Base-by-base conservation (phyloP, 108 stramenopile species). In the Conticribra weissflogii region DNA sequence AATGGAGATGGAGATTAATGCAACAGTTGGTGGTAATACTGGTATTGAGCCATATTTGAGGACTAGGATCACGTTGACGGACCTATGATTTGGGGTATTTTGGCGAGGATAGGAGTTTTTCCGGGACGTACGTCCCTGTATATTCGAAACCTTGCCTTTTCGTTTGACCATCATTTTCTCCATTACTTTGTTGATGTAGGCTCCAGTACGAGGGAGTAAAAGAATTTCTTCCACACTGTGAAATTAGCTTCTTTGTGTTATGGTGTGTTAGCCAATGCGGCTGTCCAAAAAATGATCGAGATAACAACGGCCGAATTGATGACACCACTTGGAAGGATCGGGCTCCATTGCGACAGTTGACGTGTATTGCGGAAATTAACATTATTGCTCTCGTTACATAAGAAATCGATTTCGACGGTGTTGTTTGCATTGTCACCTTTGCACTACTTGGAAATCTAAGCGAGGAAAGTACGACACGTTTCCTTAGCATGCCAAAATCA, bases 41-140 rank as follows among this genome's bases (percentile, higher is more conserved):
- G n/a, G n/a, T n/a, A n/a, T n/a, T n/a, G n/a, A n/a, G n/a, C n/a
- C n/a, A n/a, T n/a, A n/a, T n/a, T n/a, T n/a, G n/a, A n/a, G n/a
- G n/a, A n/a, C n/a, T n/a, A n/a, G n/a, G n/a, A n/a, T n/a, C n/a
- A n/a, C n/a, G 32, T 33, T 61, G 47, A 25, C 64, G 31, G 44
- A 56, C 30, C 49, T 45, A 8, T 47, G 59, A 50, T 56, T 61
- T 0, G 48, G 15, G 63, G 33, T 62, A 23, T 49, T 19, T 57
- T 54, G 32, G 27, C 50, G 22, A 2, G 18, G 66, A 30, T 48
- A 61, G 31, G 49, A 60, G 76, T 60, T 84, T 46, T 53, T 78
- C 82, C 14, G 83, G 81, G 3, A 28, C 62, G 59, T 82, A 82
- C 5, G 76, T 79, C 86, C 86, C 84, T 17, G 86, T 82, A 22